Base-by-base conservation (phyloP, 257 asterid species). In the Solanum infundibuliforme region DNA sequence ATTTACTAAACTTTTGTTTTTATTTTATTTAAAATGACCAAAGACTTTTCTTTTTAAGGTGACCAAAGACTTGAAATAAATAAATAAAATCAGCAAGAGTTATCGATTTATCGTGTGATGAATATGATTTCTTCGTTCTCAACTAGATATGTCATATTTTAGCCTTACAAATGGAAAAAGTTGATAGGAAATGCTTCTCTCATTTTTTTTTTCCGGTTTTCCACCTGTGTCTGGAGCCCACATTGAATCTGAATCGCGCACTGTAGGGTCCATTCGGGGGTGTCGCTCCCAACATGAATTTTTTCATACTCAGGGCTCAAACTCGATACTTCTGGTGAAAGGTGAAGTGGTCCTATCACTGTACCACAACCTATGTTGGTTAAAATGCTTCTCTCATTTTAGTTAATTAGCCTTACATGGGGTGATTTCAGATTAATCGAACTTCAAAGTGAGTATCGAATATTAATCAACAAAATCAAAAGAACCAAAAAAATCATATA, bases 211-310 rank as follows among this genome's bases (percentile, higher is more conserved):
- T 1, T 18, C 1, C 1, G n/a, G 4, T 52, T 20, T 52, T 52
- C 0, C 10, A 6, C 0, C n/a, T 0, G 0, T 52, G n/a, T 52
- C 1, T 4, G 0, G 0, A 52, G 9, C 4, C 1, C n/a, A 52
- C 4, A 52, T 18, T 18, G 32, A 31, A 31, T 31, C 32, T 31
- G 32, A 31, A 43, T 46, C 1, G 20, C 20, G 2, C 62, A 18
- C 10, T 52, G 8, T 8, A 52, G 2, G 4, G 1, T 1, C 1
- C 9, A 18, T 52, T 52, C 62, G 1, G n/a, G 8, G 1, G 62
- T 52, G n/a, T 6, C 10, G 0, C 23, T 52, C 62, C 1, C n/a
- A 18, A 52, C n/a, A 18, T 2, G 10, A 2, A 2, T 52, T 52
- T 6, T 18, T 52, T 0, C 62, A 6, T 52, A 6, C 62, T 1